Conservation (phyloP, 2,329 filamentous ascomycete species). For the Celoporthe dispersa region DNA sequence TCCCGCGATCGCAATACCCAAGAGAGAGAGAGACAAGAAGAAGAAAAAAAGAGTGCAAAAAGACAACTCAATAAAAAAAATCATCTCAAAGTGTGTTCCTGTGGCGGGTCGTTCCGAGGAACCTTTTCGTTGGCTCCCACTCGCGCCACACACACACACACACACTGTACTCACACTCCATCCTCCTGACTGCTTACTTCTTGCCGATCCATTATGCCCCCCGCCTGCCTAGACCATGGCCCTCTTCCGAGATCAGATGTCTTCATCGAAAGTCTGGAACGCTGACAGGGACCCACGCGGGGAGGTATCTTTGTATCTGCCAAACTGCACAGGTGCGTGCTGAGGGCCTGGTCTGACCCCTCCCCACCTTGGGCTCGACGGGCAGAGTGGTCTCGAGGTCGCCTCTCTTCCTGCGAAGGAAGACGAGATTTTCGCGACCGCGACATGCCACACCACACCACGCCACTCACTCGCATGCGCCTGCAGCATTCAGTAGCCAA, state of each 20-base stretch:
- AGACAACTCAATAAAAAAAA: too few species aligned
- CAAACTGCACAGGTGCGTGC: not conserved
- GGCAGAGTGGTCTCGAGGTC: not conserved
- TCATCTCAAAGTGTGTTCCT: not conserved
- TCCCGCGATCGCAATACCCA: not conserved
- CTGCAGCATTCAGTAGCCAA: not conserved
- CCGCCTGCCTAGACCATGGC: slow-evolving; percentile 1
- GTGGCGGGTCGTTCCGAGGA: not conserved
- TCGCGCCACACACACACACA: not conserved
- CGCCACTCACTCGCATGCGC: not conserved
- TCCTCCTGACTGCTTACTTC: slow-evolving; percentile 4
- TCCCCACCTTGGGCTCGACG: not conserved
- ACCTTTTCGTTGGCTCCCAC: not conserved
- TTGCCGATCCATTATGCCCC: slow-evolving; percentile 5
- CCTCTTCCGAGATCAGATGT: slow-evolving; percentile 2
- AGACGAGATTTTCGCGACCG: not conserved
- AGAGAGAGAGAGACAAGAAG: not conserved
- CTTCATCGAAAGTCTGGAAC: slow-evolving; percentile 16
- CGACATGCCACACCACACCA: not conserved
- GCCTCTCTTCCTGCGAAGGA: not conserved
- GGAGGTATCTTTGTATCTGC: not conserved
- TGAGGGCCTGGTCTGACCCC: not conserved
- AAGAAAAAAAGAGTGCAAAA: too few species aligned
- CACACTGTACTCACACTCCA: not conserved
- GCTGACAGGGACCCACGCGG: slow-evolving; percentile 21